phyloP scores from a whole-genome alignment of 441 rosid species.

The Croton laevigatus region DNA sequence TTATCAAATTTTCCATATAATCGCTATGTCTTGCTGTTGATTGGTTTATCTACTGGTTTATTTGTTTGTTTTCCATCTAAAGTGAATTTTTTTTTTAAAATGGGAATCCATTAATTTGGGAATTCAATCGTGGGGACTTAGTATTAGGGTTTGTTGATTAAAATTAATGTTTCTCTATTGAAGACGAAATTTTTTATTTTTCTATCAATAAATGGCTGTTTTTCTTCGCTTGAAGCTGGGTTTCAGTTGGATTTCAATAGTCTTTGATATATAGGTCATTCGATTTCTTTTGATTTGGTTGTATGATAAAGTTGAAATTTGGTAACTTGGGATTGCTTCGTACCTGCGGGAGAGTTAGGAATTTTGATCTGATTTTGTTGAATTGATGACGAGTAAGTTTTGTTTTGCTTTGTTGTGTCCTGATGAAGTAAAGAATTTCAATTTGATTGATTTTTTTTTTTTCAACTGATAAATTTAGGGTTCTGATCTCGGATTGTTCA shows the following conservation, averaged over 20 bases:
- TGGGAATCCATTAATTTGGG: not conserved
- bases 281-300: slow-evolving; percentile 13
- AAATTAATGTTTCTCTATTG: slow-evolving; percentile 5
- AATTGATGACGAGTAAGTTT: slow-evolving; percentile 11
- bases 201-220: not conserved
- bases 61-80: not conserved
- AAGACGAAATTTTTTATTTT: slow-evolving; percentile 11
- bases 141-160: slow-evolving; percentile 21
- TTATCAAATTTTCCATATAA: not conserved
- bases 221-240: slow-evolving; percentile 13
- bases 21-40: not conserved
- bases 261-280: slow-evolving; percentile 14
- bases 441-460: slow-evolving; percentile 12
- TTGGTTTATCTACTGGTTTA: not conserved
- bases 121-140: slow-evolving; percentile 18
- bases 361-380: slow-evolving; percentile 18
- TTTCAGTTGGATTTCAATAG: slow-evolving; percentile 17
- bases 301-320: slow-evolving; percentile 21
- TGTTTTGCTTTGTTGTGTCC: slow-evolving; percentile 16
- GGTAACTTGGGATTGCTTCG: slow-evolving; percentile 17
- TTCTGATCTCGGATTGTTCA: slow-evolving; percentile 16
- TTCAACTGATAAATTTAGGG: slow-evolving; percentile 16
- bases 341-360: slow-evolving; percentile 11
- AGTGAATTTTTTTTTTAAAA: too few relatives aligned
- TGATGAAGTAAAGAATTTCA: slow-evolving; percentile 19